Percentiles rank a stretch among this genome's conserved stretches.
Evolutionary conservation across 2,329 filamentous ascomycete species (phyloP).

Genomic region (Colletotrichum chrysophilum): DNA sequence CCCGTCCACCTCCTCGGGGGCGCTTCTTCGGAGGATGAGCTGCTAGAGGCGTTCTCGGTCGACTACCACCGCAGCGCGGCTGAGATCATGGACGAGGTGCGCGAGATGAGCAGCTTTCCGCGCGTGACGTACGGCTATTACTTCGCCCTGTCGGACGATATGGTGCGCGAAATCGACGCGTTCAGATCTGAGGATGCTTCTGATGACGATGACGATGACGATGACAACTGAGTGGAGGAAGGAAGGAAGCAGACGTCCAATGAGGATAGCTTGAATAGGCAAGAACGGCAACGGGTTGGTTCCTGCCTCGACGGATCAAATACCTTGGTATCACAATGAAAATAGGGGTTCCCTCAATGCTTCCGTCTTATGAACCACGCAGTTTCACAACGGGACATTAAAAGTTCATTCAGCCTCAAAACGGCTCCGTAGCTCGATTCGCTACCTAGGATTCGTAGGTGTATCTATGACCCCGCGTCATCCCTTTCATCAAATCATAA

Average conservation of each 20-base stretch:
- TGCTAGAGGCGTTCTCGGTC: not conserved
- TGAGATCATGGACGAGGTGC: not conserved
- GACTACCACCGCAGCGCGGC: not conserved
- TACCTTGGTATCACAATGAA: not conserved
- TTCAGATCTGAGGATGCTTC: not conserved
- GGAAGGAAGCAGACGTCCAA: not conserved
- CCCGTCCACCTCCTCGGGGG: not conserved
- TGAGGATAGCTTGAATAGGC: not conserved
- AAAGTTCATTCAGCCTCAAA: not conserved
- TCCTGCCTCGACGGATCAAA: not conserved
- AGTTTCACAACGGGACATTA: not conserved
- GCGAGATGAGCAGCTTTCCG: not conserved
- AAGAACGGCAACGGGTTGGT: not conserved
- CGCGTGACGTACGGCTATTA: not conserved
- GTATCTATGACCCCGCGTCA: not conserved
- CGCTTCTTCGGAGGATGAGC: not conserved
- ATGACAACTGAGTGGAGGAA: not conserved
- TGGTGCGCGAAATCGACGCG: not conserved
- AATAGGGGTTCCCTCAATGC: not conserved
- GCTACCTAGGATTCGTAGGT: conserved; percentile 8
- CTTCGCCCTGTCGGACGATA: not conserved
- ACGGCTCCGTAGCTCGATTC: conserved; percentile 1
- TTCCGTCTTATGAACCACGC: not conserved
- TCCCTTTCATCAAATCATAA: not conserved
- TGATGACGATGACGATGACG: not conserved